phyloP scores from a whole-genome alignment of 2,329 filamentous ascomycete genomes.

The Sordariomycetes sp. region DNA sequence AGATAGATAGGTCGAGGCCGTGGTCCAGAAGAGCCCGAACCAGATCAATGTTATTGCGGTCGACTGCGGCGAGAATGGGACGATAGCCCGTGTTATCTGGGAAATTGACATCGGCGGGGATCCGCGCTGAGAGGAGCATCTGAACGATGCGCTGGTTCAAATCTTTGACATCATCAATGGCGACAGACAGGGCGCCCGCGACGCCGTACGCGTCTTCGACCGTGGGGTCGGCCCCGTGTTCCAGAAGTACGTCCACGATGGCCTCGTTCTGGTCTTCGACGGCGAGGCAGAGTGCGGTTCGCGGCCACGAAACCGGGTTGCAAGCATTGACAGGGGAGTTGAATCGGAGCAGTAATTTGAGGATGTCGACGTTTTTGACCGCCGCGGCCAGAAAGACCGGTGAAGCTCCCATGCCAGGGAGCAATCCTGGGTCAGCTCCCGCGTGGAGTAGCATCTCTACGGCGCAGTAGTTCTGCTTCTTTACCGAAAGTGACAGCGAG shows the following conservation, averaged over 20 bases:
- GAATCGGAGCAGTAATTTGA: no score
- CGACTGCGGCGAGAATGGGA: no score
- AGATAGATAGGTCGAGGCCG: conserved; percentile 10
- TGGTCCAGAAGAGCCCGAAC: conserved; percentile 9
- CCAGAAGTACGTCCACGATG: conserved; percentile 11
- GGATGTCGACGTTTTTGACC: no score
- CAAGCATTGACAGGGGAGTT: no score
- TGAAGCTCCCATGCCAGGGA: no score
- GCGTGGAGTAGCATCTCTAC: no score
- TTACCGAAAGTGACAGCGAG: no score
- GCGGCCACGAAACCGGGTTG: conserved; percentile 1
- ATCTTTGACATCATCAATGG: conserved; percentile 2
- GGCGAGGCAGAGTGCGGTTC: conserved; percentile 11
- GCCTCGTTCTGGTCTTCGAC: conserved; percentile 6
- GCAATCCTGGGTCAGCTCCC: no score
- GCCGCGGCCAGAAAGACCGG: no score
- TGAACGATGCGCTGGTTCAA: conserved; percentile 6
- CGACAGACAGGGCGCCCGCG: conserved; percentile 6
- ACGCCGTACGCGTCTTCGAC: conserved; percentile 11
- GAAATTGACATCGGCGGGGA: no score
- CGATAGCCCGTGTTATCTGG: no score
- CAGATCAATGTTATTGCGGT: conserved; percentile 4
- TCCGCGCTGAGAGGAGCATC: conserved; percentile 8
- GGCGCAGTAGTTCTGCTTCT: no score
- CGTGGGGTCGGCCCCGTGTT: conserved; percentile 13